Evolutionary conservation across 345 rosid genomes (phyloP).

Genomic region (Conringia planisiliqua): DNA sequence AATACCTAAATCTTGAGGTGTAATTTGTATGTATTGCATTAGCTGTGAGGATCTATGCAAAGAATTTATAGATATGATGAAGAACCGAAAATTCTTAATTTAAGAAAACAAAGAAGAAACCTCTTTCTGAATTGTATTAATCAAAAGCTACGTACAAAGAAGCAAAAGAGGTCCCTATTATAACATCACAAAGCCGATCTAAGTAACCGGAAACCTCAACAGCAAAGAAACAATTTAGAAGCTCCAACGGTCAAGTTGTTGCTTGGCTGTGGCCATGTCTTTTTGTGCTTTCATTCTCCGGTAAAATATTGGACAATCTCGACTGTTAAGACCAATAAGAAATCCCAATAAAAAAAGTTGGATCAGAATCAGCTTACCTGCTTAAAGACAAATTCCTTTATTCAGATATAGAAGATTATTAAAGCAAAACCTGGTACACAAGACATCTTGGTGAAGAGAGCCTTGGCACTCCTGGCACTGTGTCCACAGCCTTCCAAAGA

Average conservation of each 20-base stretch:
- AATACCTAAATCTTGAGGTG: not conserved
- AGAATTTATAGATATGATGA: not conserved
- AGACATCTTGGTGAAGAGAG: slow-evolving; percentile 98
- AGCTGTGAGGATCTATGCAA: not conserved
- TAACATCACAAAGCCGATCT: not conserved
- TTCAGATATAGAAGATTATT: not conserved
- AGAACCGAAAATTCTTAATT: not conserved
- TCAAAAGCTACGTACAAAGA: slow-evolving; percentile 15
- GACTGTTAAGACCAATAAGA: slow-evolving; percentile 42
- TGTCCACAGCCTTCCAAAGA: slow-evolving; percentile 88
- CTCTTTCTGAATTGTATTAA: not conserved
- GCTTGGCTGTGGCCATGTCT: slow-evolving; percentile 85
- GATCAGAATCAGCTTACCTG: slow-evolving; percentile 5
- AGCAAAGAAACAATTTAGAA: slow-evolving; percentile 37
- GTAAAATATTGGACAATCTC: slow-evolving; percentile 97
- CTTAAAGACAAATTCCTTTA: not conserved
- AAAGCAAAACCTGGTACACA: slow-evolving; percentile 77
- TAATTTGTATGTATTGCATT: not conserved
- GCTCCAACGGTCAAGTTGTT: slow-evolving; percentile 80
- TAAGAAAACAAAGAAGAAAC: not conserved
- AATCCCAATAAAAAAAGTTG: not conserved
- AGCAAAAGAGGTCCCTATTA: not conserved
- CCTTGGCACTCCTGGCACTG: slow-evolving; percentile 99
- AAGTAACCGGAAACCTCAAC: not conserved
- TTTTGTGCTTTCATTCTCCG: slow-evolving; percentile 95